These are phyloP conservation scores for Syzygium syzygioides DNA, from an alignment of 441 rosid species.

Conservation along the genomic window DNA sequence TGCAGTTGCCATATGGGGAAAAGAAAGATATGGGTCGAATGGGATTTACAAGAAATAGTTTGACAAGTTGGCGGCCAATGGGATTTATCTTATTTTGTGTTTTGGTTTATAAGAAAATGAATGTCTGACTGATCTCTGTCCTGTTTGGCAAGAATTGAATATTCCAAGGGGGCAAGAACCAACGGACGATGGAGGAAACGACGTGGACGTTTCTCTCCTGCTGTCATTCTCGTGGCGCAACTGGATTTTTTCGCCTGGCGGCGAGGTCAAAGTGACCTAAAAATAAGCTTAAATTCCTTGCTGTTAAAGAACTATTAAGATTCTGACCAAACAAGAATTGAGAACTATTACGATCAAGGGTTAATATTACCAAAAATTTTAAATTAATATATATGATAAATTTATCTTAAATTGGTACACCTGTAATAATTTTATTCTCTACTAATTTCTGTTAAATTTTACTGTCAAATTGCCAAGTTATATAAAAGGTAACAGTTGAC, in stretches of 20 bases:
- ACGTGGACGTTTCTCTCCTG: not conserved
- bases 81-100: not conserved
- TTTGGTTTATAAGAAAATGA: not conserved
- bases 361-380: no score
- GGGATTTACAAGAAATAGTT: not conserved
- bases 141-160: not conserved
- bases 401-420: no score
- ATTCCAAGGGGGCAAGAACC: not conserved
- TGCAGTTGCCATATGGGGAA: not conserved
- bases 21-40: not conserved
- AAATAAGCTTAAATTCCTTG: not conserved
- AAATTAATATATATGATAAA: no score
- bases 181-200: not conserved
- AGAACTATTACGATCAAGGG: no score
- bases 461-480: no score
- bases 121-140: not conserved
- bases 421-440: no score
- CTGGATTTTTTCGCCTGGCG: not conserved
- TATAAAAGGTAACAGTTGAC: no score
- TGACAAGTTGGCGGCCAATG: not conserved
- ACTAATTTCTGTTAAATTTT: no score
- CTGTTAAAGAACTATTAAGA: not conserved
- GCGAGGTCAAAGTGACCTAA: not conserved
- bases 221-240: not conserved
- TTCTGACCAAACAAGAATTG: no score